Percentiles rank a stretch among this genome's conserved stretches.
Conservation (phyloP, 495 filamentous ascomycete species). For the Rusavskia elegans region DNA sequence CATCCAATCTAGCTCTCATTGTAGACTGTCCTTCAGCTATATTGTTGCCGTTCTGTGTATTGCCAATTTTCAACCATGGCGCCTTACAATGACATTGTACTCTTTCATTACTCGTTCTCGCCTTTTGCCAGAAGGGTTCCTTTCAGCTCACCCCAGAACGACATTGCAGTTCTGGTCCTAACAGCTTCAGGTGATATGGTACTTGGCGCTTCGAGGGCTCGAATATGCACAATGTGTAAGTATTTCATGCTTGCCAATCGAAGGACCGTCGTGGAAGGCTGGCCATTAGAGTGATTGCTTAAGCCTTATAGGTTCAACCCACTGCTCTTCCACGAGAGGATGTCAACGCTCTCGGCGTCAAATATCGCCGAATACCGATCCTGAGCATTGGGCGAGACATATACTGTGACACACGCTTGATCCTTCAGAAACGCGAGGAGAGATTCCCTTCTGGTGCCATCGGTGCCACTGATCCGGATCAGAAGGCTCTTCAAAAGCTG, state of each 20-base stretch:
- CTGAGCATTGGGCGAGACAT: slow-evolving; percentile 38
- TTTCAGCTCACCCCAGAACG: not conserved
- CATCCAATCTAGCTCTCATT: not conserved
- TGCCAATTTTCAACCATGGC: slow-evolving; percentile 8
- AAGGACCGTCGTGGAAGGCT: too few species aligned
- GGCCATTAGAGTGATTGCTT: not conserved
- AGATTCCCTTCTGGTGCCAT: slow-evolving; percentile 21
- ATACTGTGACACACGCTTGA: slow-evolving; percentile 43
- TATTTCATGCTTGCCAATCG: not conserved
- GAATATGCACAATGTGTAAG: slow-evolving; percentile 39
- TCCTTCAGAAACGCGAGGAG: slow-evolving; percentile 39
- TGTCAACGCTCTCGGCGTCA: slow-evolving; percentile 34
- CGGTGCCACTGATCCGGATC: slow-evolving; percentile 6
- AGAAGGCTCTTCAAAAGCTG: slow-evolving; percentile 20
- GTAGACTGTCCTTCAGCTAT: not conserved
- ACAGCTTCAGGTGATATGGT: slow-evolving; percentile 30
- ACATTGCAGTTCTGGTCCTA: not conserved
- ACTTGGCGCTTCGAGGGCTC: slow-evolving; percentile 40
- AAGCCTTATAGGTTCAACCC: slow-evolving; percentile 33
- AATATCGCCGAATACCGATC: slow-evolving; percentile 51
- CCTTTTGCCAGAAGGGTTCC: slow-evolving; percentile 35
- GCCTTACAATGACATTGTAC: slow-evolving; percentile 25
- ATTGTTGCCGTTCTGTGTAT: not conserved
- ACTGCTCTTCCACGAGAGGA: slow-evolving; percentile 42
- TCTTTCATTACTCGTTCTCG: slow-evolving; percentile 41